Evolutionary conservation across 139 green algal genomes (phyloP).

Genomic region (Eudorina sp.): DNA sequence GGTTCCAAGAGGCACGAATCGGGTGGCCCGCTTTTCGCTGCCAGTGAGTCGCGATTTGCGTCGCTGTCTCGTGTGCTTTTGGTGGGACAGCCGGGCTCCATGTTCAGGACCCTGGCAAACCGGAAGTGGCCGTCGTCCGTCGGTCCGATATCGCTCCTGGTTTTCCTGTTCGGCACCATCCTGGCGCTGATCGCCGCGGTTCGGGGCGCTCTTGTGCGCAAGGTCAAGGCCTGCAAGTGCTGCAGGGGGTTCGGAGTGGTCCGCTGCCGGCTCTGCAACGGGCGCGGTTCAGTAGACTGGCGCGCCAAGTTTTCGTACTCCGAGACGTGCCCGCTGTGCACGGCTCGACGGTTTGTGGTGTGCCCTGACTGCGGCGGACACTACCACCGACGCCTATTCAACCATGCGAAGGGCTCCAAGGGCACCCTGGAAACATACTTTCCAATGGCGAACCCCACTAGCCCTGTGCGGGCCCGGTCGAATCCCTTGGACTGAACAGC

Average conservation of each 20-base stretch:
- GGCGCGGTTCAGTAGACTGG: slow-evolving; percentile 63
- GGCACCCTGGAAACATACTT: slow-evolving; percentile 39
- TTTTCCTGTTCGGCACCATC: slow-evolving; percentile 61
- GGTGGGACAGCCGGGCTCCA: slow-evolving; percentile 44
- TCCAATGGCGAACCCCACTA: not conserved
- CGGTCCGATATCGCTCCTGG: slow-evolving; percentile 65
- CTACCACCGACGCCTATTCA: slow-evolving; percentile 62
- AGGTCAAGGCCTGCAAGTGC: slow-evolving; percentile 60
- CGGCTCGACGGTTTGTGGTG: slow-evolving; percentile 66
- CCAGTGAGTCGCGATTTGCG: not conserved
- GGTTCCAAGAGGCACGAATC: no score
- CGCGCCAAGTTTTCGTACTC: slow-evolving; percentile 56
- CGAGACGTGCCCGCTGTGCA: slow-evolving; percentile 69
- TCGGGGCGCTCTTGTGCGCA: slow-evolving; percentile 51
- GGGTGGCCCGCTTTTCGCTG: no score
- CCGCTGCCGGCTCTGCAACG: slow-evolving; percentile 69
- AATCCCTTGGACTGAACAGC: slow-evolving; percentile 17
- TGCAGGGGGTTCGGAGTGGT: slow-evolving; percentile 67
- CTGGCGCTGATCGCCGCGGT: slow-evolving; percentile 62
- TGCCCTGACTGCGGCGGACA: slow-evolving; percentile 67
- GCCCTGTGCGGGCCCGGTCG: not conserved
- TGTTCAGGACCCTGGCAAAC: slow-evolving; percentile 46
- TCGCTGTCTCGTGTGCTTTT: slow-evolving; percentile 44
- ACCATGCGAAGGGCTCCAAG: slow-evolving; percentile 42
- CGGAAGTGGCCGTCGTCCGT: slow-evolving; percentile 39